Evolutionary conservation across 371 early-diverging fungal species (phyloP).

Genomic region (Mortierella sp.): DNA sequence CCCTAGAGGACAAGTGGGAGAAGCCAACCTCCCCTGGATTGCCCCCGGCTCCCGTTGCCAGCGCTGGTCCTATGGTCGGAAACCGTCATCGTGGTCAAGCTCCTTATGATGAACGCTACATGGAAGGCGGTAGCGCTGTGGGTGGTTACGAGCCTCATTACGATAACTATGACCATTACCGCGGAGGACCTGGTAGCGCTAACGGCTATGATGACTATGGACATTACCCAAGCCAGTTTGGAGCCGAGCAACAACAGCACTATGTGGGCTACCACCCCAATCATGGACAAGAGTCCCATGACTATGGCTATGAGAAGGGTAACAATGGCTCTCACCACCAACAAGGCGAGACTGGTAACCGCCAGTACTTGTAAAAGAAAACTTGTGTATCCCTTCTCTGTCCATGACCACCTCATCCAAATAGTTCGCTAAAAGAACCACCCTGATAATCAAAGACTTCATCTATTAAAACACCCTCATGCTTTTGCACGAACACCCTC

Average conservation of each 20-base stretch:
- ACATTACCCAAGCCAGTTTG: slow-evolving; percentile 14
- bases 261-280: slow-evolving; percentile 17
- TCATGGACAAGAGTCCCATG: slow-evolving; percentile 13
- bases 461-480: too few species aligned
- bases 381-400: too few species aligned
- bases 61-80: slow-evolving; percentile 14
- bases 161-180: slow-evolving; percentile 21
- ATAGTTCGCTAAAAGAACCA: too few species aligned
- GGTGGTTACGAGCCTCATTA: slow-evolving; percentile 33
- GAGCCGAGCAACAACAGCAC: slow-evolving; percentile 12
- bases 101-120: slow-evolving; percentile 14
- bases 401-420: too few species aligned
- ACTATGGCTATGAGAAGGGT: slow-evolving; percentile 30
- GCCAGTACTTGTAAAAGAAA: slow-evolving; percentile 14
- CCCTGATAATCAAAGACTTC: too few species aligned
- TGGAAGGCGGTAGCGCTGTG: slow-evolving; percentile 18
- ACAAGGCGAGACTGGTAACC: background rate
- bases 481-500: background rate
- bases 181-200: slow-evolving; percentile 1
- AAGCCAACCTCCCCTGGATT: slow-evolving; percentile 21
- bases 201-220: slow-evolving; percentile 9
- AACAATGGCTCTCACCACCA: background rate
- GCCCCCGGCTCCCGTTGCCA: slow-evolving; percentile 28
- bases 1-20: slow-evolving; percentile 35
- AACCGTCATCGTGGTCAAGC: slow-evolving; percentile 5